Percentiles rank a stretch among this genome's conserved stretches.
These are phyloP conservation scores for Tieghemostelium lacteum DNA, from an alignment of 78 protist species.

Conservation along the genomic window DNA sequence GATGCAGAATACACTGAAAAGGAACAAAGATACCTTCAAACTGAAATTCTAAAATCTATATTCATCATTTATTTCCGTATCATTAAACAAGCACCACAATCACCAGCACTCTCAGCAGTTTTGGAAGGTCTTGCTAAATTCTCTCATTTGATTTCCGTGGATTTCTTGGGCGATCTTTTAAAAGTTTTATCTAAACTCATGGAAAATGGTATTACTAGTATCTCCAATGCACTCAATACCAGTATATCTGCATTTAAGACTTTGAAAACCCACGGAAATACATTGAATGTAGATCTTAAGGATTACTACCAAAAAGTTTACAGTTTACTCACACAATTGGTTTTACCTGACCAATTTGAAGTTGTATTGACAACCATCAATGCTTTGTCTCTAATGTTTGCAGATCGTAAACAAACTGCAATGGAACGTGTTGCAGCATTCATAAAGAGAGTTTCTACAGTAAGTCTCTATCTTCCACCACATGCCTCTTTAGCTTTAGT, in stretches of 20 bases:
- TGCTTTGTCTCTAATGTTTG: slow-evolving; percentile 33
- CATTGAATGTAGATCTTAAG: slow-evolving; percentile 60
- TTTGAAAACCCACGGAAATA: slow-evolving; percentile 44
- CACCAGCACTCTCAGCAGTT: slow-evolving; percentile 52
- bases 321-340: slow-evolving; percentile 6
- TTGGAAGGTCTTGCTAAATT: slow-evolving; percentile 72
- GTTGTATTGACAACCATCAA: not conserved
- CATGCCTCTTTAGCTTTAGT: slow-evolving; percentile 36
- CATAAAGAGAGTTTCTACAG: slow-evolving; percentile 32
- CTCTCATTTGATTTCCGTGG: slow-evolving; percentile 62
- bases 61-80: slow-evolving; percentile 74
- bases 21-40: slow-evolving; percentile 57
- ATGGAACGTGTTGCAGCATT: slow-evolving; percentile 58
- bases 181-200: slow-evolving; percentile 37
- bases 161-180: slow-evolving; percentile 58
- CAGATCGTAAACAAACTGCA: slow-evolving; percentile 63
- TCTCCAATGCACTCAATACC: slow-evolving; percentile 42
- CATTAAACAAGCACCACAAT: slow-evolving; percentile 58
- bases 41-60: slow-evolving; percentile 73
- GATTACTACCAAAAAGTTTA: slow-evolving; percentile 34
- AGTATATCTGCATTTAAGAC: slow-evolving; percentile 60
- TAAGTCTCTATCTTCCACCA: slow-evolving; percentile 29
- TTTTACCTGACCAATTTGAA: slow-evolving; percentile 17
- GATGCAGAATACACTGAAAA: slow-evolving; percentile 36
- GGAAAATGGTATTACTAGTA: slow-evolving; percentile 23